A percentile compares a stretch with the other conserved stretches of the same genome.
Conservation (phyloP, 345 rosid species). For the Acer saccharum region DNA sequence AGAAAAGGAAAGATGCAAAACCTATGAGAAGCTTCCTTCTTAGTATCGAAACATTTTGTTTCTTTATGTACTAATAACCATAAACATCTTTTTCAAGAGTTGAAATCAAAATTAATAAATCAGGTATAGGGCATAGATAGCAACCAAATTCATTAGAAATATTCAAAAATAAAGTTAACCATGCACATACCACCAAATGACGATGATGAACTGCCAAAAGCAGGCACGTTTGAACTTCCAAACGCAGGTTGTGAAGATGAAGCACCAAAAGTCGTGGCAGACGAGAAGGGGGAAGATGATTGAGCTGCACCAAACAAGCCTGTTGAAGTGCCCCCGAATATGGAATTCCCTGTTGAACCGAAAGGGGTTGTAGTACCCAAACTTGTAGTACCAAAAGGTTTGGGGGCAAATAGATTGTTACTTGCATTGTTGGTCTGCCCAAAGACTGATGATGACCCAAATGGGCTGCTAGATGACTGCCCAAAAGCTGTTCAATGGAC, state of each 20-base stretch:
- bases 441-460: conserved; percentile 70
- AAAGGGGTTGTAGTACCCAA: conserved; percentile 71
- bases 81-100: too few relatives aligned
- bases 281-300: conserved; percentile 66
- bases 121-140: too few relatives aligned
- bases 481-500: conserved; percentile 65
- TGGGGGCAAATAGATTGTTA: conserved; percentile 71
- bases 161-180: neutral
- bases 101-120: too few relatives aligned
- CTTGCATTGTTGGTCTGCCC: conserved; percentile 65
- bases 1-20: too few relatives aligned
- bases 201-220: conserved; percentile 67
- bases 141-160: too few relatives aligned
- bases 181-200: conserved; percentile 61
- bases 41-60: too few relatives aligned
- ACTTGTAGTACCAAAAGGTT: conserved; percentile 67
- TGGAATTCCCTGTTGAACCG: conserved; percentile 69
- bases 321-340: conserved; percentile 87
- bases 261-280: conserved; percentile 71
- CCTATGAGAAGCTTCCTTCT: neutral
- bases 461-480: conserved; percentile 68
- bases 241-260: conserved; percentile 70
- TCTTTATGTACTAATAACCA: too few relatives aligned
- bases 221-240: conserved; percentile 52
- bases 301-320: conserved; percentile 81